Conservation (phyloP, 2,329 filamentous ascomycete genomes). For the Fusarium marasasianum region DNA sequence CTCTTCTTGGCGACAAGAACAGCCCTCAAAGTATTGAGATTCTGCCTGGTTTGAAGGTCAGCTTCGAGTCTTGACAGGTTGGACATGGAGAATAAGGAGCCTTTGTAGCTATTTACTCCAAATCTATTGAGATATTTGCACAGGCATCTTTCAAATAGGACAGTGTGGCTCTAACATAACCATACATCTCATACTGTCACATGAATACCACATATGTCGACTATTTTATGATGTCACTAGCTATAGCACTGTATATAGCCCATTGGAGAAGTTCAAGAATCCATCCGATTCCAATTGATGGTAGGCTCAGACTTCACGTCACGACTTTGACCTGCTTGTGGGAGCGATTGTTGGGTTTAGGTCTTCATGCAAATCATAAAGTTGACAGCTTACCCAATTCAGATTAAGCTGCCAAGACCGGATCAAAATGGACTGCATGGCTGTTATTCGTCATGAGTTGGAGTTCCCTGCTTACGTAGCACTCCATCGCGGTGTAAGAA, state of each 20-base stretch:
- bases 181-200: too few species aligned
- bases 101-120: accelerated
- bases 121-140: accelerated
- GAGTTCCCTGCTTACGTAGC: neutral
- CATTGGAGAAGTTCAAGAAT: neutral
- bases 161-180: accelerated
- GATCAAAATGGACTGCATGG: accelerated
- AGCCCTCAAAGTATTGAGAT: constrained; percentile 8
- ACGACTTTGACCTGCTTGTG: neutral
- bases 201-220: neutral
- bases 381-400: accelerated
- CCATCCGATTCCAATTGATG: too few species aligned
- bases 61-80: neutral
- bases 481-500: neutral
- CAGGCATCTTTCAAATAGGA: accelerated
- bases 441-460: neutral
- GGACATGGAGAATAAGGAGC: accelerated
- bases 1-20: neutral
- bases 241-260: accelerated
- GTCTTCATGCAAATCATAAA: neutral
- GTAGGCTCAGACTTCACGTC: too few species aligned
- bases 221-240: accelerated
- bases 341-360: accelerated
- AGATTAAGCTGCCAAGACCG: too few species aligned
- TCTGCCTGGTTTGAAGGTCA: constrained; percentile 7